These are phyloP conservation scores for Albatrellus ellisii DNA, from an alignment of 768 basidiomycete species.

Conservation along the genomic window DNA sequence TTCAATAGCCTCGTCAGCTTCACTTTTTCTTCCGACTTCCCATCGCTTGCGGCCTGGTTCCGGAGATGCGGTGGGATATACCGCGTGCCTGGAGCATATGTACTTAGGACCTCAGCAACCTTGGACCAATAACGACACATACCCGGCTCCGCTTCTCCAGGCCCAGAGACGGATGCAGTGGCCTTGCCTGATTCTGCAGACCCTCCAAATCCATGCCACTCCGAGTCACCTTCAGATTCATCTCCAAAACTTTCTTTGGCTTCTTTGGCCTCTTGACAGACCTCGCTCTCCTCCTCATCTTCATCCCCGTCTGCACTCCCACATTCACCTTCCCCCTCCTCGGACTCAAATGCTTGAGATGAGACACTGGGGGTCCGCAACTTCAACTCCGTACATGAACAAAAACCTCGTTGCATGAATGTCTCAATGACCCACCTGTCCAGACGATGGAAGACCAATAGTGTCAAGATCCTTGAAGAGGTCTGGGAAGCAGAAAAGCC, in stretches of 20 bases:
- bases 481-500: slow-evolving; percentile 11
- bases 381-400: background rate
- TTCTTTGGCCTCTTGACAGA: slow-evolving; percentile 2
- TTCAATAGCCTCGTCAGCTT: slow-evolving; percentile 71
- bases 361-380: background rate
- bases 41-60: slow-evolving; percentile 27
- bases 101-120: slow-evolving; percentile 3
- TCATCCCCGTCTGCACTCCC: slow-evolving; percentile 18
- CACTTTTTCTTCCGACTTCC: slow-evolving; percentile 25
- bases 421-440: background rate
- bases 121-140: background rate
- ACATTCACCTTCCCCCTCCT: slow-evolving; percentile 10
- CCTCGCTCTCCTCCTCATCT: slow-evolving; percentile 13
- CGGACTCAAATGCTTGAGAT: background rate
- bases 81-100: slow-evolving; percentile 22
- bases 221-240: slow-evolving; percentile 19
- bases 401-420: background rate
- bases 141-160: slow-evolving; percentile 5
- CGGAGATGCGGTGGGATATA: slow-evolving; percentile 83
- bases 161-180: background rate
- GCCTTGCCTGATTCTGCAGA: slow-evolving; percentile 17
- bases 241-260: slow-evolving; percentile 10
- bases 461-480: slow-evolving; percentile 17
- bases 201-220: slow-evolving; percentile 26
- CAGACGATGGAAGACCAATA: slow-evolving; percentile 12